Base-by-base conservation (phyloP, 2,329 filamentous ascomycete genomes). In the Penicillium fuscoglaucum region DNA sequence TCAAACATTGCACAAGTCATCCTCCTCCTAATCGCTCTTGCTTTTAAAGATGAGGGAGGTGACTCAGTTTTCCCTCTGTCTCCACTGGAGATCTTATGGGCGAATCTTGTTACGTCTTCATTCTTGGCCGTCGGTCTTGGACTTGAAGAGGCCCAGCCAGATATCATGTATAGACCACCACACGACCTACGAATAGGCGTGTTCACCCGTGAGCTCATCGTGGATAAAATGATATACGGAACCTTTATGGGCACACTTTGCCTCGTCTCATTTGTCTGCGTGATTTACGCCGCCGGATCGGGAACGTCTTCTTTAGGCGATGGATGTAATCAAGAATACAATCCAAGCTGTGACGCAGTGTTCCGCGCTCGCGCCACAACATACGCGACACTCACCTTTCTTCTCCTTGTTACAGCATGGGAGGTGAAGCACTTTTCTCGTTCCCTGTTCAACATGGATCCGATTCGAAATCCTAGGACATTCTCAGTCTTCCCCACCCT, bases 71-170 rank as follows among this genome's bases (percentile, higher is more conserved):
- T 96, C 72, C 91, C 91, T 3, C 83, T 96, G 33, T 88, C 90
- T 1, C 91, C 91, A 2, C 83, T 96, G 15, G 88, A 96, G 66
- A 93, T 96, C 59, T 82, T 96, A 57, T 96, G 91, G 91, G 90
- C 96, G 71, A 96, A 96, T 74, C 90, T 96, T 84, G 84, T 95
- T 47, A 96, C 92, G 0, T 93, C 90, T 26, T 90, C 88, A 24
- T 88, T 95, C 74, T 90, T 91, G 0, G 92, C 91, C 48, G 91
- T 96, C 74, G 92, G 91, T 24, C 85, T 96, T 0, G 91, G 91
- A 9, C 87, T 91, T 47, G 91, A 96, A 73, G 80, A 83, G 51
- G 90, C 90, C 0, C 85, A 88, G 0, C 82, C 84, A 3, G 89
- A 93, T 67, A 87, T 96, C 57, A 91, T 96, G 85, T 81, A 82